Base-by-base conservation (phyloP, 768 basidiomycete genomes). In the Tulasnella calospora region DNA sequence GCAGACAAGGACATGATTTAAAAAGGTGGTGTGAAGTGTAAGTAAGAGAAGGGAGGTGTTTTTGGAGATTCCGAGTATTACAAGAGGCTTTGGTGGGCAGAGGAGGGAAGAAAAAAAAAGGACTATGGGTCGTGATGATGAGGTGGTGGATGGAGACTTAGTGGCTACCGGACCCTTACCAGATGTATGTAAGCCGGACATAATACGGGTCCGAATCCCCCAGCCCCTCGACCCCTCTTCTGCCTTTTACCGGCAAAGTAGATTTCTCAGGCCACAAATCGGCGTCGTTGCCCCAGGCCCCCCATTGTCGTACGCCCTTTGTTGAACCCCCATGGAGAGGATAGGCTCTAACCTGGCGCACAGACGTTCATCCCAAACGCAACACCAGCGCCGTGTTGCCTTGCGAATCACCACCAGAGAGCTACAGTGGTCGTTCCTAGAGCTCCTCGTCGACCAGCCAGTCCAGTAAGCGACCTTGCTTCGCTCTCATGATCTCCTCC, bases 1-100 rank as follows among this genome's bases (percentile, higher is more conserved):
- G 96, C 96, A 79, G 96, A 96, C 81, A 96, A 89, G 36, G 79
- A 78, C 77, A 78, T 78, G 44, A 47, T 78, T 33, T 72, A 33
- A 72, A n/a, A 72, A 72, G 9, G 33, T 30, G 33, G 2, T 67
- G 61, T 30, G 61, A 27, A 51, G 47, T 51, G 61, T 33, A 67
- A 67, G 61, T 67, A 67, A 67, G 61, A 27, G 61, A 67, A 67
- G 61, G 61, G 61, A 67, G 61, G 61, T 67, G 61, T 67, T 30
- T 27, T 21, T 3, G 57, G 57, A n/a, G 57, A n/a, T 61, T 46
- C 19, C 17, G 61, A 67, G 61, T 30, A 67, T 67, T 67, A 67
- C 27, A 67, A 67, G 61, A 67, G 61, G 5, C 27, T 67, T 44
- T 19, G 61, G 61, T 33, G 61, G 61, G 61, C 61, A 67, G 27